Conservation (phyloP, 1,284 basidiomycete genomes). For the Stereum hirsutum region DNA sequence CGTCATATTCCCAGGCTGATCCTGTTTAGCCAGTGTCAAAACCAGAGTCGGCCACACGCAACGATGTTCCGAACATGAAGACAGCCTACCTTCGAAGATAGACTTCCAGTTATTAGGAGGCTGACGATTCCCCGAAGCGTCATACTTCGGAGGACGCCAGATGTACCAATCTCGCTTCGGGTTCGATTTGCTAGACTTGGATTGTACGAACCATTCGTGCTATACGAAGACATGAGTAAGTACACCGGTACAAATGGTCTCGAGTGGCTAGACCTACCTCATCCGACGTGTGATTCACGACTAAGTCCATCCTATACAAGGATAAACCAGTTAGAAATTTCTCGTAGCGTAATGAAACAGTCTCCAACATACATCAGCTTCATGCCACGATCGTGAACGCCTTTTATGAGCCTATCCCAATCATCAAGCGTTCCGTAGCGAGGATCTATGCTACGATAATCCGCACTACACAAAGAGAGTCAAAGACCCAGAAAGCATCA, state of each 20-base stretch:
- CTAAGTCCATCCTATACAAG: constrained; percentile 57
- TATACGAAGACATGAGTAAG: background rate
- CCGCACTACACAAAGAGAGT: constrained; percentile 31
- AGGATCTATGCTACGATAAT: constrained; percentile 68
- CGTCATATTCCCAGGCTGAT: constrained; percentile 68
- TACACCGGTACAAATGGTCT: background rate
- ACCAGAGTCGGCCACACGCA: background rate
- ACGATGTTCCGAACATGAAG: background rate
- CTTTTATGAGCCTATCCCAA: constrained; percentile 55
- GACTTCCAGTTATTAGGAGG: constrained; percentile 73
- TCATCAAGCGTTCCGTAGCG: constrained; percentile 68
- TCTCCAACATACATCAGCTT: constrained; percentile 47
- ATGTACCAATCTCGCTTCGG: constrained; percentile 71
- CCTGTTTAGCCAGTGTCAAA: constrained; percentile 25
- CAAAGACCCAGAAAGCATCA: background rate
- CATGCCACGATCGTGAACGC: constrained; percentile 57
- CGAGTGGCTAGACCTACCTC: constrained; percentile 27
- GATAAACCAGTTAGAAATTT: background rate
- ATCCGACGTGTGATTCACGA: constrained; percentile 76
- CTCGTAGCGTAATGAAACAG: background rate
- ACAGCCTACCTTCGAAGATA: constrained; percentile 48
- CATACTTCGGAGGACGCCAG: constrained; percentile 58
- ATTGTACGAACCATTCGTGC: constrained; percentile 71
- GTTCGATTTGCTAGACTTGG: constrained; percentile 44
- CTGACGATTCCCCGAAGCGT: constrained; percentile 38